Percentiles rank a stretch among this genome's conserved stretches.
Conservation (phyloP, 805 yeast species). For the Lipomyces lipofer region DNA sequence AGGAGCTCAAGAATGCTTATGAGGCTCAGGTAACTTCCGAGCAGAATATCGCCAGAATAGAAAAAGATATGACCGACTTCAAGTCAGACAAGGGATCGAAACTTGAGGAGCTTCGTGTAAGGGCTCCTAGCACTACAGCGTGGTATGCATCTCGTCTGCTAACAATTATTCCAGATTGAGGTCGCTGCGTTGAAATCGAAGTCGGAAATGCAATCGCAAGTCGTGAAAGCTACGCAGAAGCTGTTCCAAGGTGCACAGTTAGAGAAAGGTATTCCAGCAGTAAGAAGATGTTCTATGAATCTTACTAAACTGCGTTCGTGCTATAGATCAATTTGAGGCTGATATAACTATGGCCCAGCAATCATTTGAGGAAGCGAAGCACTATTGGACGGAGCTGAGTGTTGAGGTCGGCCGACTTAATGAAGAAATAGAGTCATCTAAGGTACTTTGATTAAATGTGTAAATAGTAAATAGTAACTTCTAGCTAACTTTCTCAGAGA, state of each 20-base stretch:
- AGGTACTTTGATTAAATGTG: conserved; percentile 1
- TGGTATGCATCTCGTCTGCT: conserved; percentile 7
- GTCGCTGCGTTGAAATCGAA: conserved; percentile 46
- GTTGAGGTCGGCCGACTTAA: conserved; percentile 34
- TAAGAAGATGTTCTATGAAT: no score
- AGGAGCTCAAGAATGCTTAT: conserved; percentile 44
- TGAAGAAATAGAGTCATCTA: conserved; percentile 14
- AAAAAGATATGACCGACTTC: conserved; percentile 80
- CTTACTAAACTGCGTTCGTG: no score
- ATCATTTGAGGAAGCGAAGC: conserved; percentile 22
- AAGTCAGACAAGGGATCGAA: conserved; percentile 76
- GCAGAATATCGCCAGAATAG: conserved; percentile 54
- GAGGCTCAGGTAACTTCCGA: conserved; percentile 40
- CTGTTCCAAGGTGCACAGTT: conserved; percentile 63
- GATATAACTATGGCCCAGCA: conserved; percentile 47
- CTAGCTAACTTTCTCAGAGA: background rate
- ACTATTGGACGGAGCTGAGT: conserved; percentile 19
- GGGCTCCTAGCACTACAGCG: conserved; percentile 39
- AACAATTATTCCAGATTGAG: conserved; percentile 44
- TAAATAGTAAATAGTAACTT: no score
- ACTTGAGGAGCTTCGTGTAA: conserved; percentile 51
- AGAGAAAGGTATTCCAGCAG: conserved; percentile 50
- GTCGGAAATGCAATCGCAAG: conserved; percentile 42
- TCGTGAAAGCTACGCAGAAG: conserved; percentile 51
- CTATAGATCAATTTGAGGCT: conserved; percentile 58